A percentile compares a stretch with the other conserved stretches of the same genome.
Evolutionary conservation across 441 rosid species (phyloP).

Genomic region (Breynia disticha): DNA sequence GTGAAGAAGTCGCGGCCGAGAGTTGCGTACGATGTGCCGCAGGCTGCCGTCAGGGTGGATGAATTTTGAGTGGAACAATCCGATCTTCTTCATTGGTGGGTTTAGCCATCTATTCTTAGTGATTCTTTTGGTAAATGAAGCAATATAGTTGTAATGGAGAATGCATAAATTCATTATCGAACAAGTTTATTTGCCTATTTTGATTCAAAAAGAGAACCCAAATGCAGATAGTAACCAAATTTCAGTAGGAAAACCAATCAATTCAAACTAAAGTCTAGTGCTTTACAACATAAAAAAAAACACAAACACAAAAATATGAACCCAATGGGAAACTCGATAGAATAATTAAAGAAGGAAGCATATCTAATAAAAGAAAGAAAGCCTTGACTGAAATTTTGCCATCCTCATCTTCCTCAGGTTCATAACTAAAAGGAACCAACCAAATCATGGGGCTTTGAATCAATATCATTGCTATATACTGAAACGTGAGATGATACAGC

Average conservation of each 20-base stretch:
- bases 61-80: constrained; percentile 45
- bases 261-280: not conserved
- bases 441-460: constrained; percentile 40
- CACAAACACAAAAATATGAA: not conserved
- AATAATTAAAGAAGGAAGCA: not conserved
- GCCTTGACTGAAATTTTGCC: constrained; percentile 77
- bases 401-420: constrained; percentile 57
- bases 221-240: no score
- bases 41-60: constrained; percentile 48
- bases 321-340: not conserved
- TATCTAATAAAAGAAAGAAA: constrained; percentile 75
- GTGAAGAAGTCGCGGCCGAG: constrained; percentile 76
- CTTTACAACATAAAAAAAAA: not conserved
- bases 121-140: no score
- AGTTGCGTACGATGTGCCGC: constrained; percentile 53
- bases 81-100: no score
- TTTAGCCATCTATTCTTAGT: no score
- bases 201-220: no score
- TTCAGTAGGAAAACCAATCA: no score
- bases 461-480: constrained; percentile 39
- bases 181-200: no score
- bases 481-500: constrained; percentile 54
- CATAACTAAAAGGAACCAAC: constrained; percentile 21
- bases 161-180: no score
- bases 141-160: not conserved